These are phyloP conservation scores for Sanghuangporus sanghuang DNA, from an alignment of 1,284 basidiomycete genomes.

Conservation along the genomic window DNA sequence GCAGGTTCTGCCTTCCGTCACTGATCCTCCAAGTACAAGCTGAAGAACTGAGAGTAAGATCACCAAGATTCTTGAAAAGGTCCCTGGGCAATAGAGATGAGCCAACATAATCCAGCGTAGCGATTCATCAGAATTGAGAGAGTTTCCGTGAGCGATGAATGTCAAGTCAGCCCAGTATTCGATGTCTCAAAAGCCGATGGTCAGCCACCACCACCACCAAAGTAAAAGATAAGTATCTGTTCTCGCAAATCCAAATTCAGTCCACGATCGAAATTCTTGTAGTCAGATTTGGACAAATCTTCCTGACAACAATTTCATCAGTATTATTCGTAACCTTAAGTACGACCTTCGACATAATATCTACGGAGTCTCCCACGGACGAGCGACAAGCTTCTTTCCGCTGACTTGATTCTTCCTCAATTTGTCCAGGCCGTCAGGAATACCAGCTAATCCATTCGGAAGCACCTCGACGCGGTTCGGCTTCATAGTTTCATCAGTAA, in stretches of 20 bases:
- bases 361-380: constrained; percentile 39
- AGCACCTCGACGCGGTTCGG: constrained; percentile 40
- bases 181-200: not conserved
- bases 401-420: constrained; percentile 39
- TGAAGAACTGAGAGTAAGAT: not conserved
- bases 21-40: constrained; percentile 4
- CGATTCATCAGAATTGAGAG: not conserved
- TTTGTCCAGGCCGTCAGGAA: constrained; percentile 38
- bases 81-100: too few relatives aligned
- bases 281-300: too few relatives aligned
- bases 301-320: too few relatives aligned
- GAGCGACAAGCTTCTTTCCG: constrained; percentile 43
- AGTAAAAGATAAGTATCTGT: not conserved
- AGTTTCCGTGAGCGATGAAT: not conserved
- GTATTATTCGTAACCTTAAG: too few relatives aligned
- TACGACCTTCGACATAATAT: not conserved
- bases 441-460: constrained; percentile 40
- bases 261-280: too few relatives aligned
- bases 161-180: not conserved
- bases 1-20: constrained; percentile 25
- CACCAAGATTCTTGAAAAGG: not conserved
- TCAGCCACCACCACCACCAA: not conserved
- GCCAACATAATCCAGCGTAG: too few relatives aligned
- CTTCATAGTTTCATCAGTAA: constrained; percentile 20
- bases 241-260: too few relatives aligned